A percentile compares a stretch with the other conserved stretches of the same genome.
Evolutionary conservation across 2,329 filamentous ascomycete species (phyloP).

Genomic region (Arthrobotrys sinensis): DNA sequence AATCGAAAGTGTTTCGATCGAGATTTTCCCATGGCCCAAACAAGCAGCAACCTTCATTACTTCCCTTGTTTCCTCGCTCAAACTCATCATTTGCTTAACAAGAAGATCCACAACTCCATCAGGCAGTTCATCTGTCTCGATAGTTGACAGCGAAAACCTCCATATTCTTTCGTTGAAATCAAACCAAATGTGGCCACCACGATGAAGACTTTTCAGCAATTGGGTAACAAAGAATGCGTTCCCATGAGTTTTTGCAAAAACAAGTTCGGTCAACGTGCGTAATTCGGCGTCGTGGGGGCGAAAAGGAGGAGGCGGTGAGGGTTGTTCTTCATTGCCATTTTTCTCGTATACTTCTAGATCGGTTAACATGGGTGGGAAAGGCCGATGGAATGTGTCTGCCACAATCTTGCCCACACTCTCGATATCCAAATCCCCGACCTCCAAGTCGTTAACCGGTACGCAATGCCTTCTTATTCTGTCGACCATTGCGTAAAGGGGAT

Average conservation of each 20-base stretch:
- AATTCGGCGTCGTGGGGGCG: conserved; percentile 63
- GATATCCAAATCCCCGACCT: conserved; percentile 63
- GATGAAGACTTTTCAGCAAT: conserved; percentile 64
- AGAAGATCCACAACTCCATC: conserved; percentile 64
- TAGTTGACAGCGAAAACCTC: conserved; percentile 64
- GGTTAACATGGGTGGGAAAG: conserved; percentile 36
- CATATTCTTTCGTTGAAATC: conserved; percentile 64
- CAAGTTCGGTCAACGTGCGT: conserved; percentile 64
- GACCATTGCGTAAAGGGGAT: conserved; percentile 63
- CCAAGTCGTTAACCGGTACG: conserved; percentile 62
- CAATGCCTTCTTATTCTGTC: conserved; percentile 61
- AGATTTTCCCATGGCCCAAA: conserved; percentile 63
- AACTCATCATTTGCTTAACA: conserved; percentile 64
- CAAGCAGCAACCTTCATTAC: conserved; percentile 64
- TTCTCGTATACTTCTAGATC: conserved; percentile 50
- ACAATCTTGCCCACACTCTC: conserved; percentile 64
- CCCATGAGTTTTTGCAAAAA: conserved; percentile 64
- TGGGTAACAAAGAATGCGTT: conserved; percentile 65
- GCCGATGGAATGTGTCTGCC: conserved; percentile 64
- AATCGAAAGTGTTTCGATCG: conserved; percentile 63
- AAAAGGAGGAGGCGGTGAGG: not conserved
- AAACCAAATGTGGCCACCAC: conserved; percentile 64
- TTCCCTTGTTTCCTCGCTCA: conserved; percentile 63
- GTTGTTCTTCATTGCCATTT: not conserved
- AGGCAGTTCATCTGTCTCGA: conserved; percentile 64